Conservation (phyloP, 192 early-diverging fungal genomes). For the Coemansia sp. region DNA sequence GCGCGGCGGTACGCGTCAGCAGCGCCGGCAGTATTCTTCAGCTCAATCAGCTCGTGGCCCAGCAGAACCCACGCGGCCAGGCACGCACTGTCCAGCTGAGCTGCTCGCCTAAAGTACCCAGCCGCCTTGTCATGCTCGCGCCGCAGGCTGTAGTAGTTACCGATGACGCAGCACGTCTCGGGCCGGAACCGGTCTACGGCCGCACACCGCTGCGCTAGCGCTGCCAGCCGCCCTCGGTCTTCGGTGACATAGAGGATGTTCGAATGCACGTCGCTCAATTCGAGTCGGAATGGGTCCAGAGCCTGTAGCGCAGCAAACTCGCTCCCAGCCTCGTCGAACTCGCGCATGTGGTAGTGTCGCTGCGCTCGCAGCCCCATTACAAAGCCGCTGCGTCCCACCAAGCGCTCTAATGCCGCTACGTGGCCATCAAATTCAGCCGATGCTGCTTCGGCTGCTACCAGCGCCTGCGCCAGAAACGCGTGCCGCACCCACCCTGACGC, state of each 20-base stretch:
- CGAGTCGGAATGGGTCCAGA: constrained; percentile 76
- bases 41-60: constrained; percentile 93
- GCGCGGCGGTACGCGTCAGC: constrained; percentile 88
- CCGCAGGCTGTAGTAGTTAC: constrained; percentile 88
- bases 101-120: constrained; percentile 80
- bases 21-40: constrained; percentile 87
- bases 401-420: constrained; percentile 42
- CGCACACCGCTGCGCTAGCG: constrained; percentile 73
- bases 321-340: constrained; percentile 69
- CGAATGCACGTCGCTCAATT: constrained; percentile 83
- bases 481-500: constrained; percentile 45
- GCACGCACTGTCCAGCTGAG: constrained; percentile 78
- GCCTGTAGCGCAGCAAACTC: constrained; percentile 72
- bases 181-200: constrained; percentile 77
- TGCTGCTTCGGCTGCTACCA: constrained; percentile 54
- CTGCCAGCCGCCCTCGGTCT: constrained; percentile 68
- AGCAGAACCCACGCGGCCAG: constrained; percentile 87
- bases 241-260: constrained; percentile 85
- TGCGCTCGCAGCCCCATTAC: constrained; percentile 65
- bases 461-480: constrained; percentile 61
- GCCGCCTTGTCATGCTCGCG: constrained; percentile 84
- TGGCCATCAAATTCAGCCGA: constrained; percentile 29
- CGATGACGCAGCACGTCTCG: constrained; percentile 84
- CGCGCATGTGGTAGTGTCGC: constrained; percentile 63
- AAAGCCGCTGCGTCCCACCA: constrained; percentile 67